Conservation (phyloP, 305 asterid species). For the Caryopteris hybrid region DNA sequence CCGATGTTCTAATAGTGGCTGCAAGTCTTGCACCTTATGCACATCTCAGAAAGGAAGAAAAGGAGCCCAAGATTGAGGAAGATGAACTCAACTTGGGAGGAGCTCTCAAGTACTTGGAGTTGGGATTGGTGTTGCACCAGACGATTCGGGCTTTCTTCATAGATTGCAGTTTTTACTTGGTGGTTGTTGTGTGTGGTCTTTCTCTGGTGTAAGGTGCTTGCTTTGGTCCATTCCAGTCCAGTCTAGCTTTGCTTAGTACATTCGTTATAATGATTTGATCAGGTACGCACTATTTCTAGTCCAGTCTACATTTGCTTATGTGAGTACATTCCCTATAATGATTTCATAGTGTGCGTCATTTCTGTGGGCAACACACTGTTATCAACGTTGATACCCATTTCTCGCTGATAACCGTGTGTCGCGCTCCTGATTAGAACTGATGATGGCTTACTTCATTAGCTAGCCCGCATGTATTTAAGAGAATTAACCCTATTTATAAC, state of each 20-base stretch:
- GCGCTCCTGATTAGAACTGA: too few species aligned
- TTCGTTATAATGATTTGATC: too few species aligned
- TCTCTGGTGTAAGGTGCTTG: slow-evolving; percentile 30
- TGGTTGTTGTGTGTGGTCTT: slow-evolving; percentile 58
- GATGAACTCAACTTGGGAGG: slow-evolving; percentile 40
- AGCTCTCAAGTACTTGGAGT: slow-evolving; percentile 52
- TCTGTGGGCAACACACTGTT: too few species aligned
- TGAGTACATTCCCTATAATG: too few species aligned
- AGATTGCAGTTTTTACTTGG: slow-evolving; percentile 71
- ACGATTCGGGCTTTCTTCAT: slow-evolving; percentile 53
- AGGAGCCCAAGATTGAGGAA: slow-evolving; percentile 7
- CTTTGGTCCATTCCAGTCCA: neutral
- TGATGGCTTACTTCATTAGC: too few species aligned
- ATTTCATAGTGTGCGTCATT: too few species aligned
- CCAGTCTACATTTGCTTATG: too few species aligned
- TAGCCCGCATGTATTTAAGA: too few species aligned
- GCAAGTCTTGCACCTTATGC: slow-evolving; percentile 30
- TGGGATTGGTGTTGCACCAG: slow-evolving; percentile 64
- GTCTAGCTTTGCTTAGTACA: neutral
- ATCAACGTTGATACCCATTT: too few species aligned
- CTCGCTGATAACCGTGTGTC: too few species aligned
- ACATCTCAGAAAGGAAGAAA: slow-evolving; percentile 17
- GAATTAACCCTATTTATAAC: too few species aligned
- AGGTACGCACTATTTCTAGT: too few species aligned
- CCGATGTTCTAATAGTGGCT: slow-evolving; percentile 50